phyloP scores from a whole-genome alignment of 768 basidiomycete genomes.

The Boletus insuetus region DNA sequence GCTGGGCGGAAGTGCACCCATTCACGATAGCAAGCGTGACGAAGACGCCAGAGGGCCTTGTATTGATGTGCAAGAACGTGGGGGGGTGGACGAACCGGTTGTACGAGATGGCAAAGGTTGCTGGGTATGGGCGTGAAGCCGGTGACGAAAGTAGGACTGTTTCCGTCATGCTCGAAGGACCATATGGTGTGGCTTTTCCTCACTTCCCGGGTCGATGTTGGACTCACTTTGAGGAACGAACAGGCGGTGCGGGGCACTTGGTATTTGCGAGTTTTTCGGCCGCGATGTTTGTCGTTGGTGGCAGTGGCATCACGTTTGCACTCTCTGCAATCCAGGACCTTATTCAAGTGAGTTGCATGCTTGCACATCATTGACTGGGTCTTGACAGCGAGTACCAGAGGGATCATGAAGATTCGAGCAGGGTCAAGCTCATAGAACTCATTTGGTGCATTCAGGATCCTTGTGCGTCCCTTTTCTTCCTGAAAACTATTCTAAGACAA shows the following conservation, averaged over 20 bases:
- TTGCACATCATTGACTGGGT: background rate
- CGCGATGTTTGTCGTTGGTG: slow-evolving; percentile 56
- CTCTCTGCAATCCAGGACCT: slow-evolving; percentile 53
- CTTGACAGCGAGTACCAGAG: slow-evolving; percentile 15
- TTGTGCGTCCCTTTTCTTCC: slow-evolving; percentile 27
- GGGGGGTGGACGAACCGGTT: slow-evolving; percentile 51
- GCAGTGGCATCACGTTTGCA: slow-evolving; percentile 59
- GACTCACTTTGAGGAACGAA: slow-evolving; percentile 2
- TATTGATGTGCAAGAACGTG: slow-evolving; percentile 47
- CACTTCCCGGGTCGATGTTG: background rate
- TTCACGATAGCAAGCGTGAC: slow-evolving; percentile 50
- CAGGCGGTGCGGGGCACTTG: slow-evolving; percentile 44
- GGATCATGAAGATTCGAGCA: slow-evolving; percentile 32
- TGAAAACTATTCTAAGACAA: background rate
- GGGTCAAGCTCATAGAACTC: slow-evolving; percentile 46
- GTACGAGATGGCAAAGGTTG: slow-evolving; percentile 38
- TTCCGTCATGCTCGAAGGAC: slow-evolving; percentile 51
- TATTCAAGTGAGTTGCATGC: slow-evolving; percentile 32
- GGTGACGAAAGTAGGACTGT: slow-evolving; percentile 27
- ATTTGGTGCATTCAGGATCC: slow-evolving; percentile 53
- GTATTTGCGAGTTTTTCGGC: slow-evolving; percentile 50
- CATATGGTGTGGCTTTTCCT: slow-evolving; percentile 38
- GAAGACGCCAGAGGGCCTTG: slow-evolving; percentile 42
- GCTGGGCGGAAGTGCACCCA: slow-evolving; percentile 48
- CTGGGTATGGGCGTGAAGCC: slow-evolving; percentile 33